Conservation (phyloP, 768 basidiomycete species). For the Lactarius trivialis region DNA sequence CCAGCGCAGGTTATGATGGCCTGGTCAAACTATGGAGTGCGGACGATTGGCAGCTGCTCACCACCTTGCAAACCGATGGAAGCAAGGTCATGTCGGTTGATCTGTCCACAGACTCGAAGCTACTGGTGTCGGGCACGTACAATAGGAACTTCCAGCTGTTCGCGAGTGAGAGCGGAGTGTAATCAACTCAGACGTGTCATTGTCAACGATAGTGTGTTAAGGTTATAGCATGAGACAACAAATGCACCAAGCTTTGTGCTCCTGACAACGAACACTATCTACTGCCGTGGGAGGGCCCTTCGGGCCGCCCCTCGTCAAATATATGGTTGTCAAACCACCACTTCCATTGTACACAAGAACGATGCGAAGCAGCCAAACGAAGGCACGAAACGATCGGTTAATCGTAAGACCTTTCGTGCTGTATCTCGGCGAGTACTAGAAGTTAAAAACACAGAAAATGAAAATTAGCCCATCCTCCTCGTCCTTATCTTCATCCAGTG, state of each 20-base stretch:
- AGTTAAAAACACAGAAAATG: no score
- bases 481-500: no score
- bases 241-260: conserved; percentile 17
- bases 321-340: no score
- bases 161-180: conserved; percentile 44
- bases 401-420: no score
- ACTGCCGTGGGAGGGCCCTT: not conserved
- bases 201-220: conserved; percentile 18
- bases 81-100: conserved; percentile 99
- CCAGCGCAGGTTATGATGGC: conserved; percentile 91
- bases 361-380: no score
- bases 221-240: conserved; percentile 12
- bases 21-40: conserved; percentile 95
- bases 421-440: no score
- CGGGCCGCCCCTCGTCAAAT: no score
- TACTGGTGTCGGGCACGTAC: conserved; percentile 86
- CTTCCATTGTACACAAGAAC: no score
- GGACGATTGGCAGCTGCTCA: conserved; percentile 93
- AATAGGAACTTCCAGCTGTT: conserved; percentile 94
- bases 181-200: not conserved
- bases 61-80: conserved; percentile 84
- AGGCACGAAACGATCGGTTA: no score
- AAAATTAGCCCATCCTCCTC: no score
- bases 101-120: conserved; percentile 71
- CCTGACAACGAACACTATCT: conserved; percentile 3